Evolutionary conservation across 257 asterid genomes (phyloP).

Genomic region (Forsythia suspensa): DNA sequence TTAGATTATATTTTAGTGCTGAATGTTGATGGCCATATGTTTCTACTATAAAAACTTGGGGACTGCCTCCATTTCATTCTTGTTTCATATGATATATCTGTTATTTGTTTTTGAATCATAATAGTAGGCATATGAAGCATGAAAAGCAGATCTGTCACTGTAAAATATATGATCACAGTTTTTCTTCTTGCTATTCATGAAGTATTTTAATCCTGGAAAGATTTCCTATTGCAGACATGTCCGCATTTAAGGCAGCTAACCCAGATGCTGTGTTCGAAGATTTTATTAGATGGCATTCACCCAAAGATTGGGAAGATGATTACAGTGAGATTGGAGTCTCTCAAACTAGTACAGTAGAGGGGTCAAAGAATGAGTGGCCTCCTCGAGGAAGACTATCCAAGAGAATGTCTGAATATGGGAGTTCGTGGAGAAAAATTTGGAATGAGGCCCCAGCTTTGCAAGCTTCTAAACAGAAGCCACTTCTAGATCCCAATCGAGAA

Average conservation of each 20-base stretch:
- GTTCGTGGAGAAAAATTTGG: constrained; percentile 93
- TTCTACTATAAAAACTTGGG: background rate
- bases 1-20: background rate
- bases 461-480: constrained; percentile 81
- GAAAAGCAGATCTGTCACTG: background rate
- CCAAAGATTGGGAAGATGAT: constrained; percentile 89
- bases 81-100: background rate
- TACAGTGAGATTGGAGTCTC: constrained; percentile 36
- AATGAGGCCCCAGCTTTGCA: constrained; percentile 66
- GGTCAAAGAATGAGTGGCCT: constrained; percentile 61
- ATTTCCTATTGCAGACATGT: constrained; percentile 65
- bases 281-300: constrained; percentile 98
- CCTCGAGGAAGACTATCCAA: constrained; percentile 88
- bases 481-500: constrained; percentile 88
- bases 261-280: constrained; percentile 95
- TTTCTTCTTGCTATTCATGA: background rate
- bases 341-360: constrained; percentile 27
- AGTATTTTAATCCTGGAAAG: background rate
- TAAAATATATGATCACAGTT: background rate
- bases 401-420: constrained; percentile 88
- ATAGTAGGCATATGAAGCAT: background rate
- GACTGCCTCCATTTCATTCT: background rate
- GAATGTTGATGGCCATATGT: background rate
- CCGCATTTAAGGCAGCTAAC: constrained; percentile 94
- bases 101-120: background rate